Conservation (phyloP, 805 yeast genomes). For the Yarrowia sp. region DNA sequence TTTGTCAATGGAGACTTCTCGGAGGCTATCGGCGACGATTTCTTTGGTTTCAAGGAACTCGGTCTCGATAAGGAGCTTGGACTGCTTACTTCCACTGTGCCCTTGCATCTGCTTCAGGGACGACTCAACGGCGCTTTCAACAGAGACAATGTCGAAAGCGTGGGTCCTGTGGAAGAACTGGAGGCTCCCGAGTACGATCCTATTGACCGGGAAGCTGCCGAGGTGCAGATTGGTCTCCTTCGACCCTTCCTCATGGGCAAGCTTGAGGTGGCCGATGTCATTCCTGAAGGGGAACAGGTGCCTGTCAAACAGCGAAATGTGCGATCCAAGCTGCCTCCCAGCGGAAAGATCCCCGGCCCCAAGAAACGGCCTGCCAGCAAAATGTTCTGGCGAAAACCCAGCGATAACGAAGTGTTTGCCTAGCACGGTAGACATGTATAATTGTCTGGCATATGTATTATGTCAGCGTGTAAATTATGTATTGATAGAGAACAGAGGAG, state of each 20-base stretch:
- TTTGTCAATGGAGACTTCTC: conserved; percentile 95
- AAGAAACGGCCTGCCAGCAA: conserved; percentile 35
- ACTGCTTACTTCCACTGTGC: conserved; percentile 81
- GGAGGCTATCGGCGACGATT: conserved; percentile 84
- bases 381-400: conserved; percentile 35
- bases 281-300: conserved; percentile 81
- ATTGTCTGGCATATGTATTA: conserved; percentile 3
- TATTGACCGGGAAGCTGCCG: conserved; percentile 60
- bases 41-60: conserved; percentile 93
- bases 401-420: conserved; percentile 22
- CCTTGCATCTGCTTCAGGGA: conserved; percentile 85
- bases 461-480: conserved; percentile 32
- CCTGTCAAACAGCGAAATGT: conserved; percentile 78
- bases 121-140: conserved; percentile 59
- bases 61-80: conserved; percentile 94
- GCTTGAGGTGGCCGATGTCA: conserved; percentile 45
- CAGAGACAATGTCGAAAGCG: conserved; percentile 49
- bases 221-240: conserved; percentile 63
- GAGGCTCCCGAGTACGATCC: conserved; percentile 61
- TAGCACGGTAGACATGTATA: conserved; percentile 12
- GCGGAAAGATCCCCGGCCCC: conserved; percentile 74
- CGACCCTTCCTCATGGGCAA: conserved; percentile 58
- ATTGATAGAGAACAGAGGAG: conserved; percentile 12
- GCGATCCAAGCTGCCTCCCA: conserved; percentile 86
- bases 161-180: conserved; percentile 55